phyloP scores from a whole-genome alignment of 768 basidiomycete genomes.

The Amanita phalloides region DNA sequence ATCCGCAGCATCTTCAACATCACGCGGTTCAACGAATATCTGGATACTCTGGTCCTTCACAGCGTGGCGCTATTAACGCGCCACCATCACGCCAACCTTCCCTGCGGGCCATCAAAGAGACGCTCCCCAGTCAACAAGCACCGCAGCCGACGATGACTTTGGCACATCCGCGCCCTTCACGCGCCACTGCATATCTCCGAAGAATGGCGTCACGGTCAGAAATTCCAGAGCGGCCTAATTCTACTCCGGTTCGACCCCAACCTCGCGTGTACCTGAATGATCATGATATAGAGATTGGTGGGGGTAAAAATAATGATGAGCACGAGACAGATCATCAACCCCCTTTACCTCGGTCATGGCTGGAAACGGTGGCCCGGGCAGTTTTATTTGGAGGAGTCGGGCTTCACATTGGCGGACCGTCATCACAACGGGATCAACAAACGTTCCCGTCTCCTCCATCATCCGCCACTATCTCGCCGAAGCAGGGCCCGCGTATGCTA shows the following conservation, averaged over 20 bases:
- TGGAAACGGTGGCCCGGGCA: constrained; percentile 59
- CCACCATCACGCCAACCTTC: constrained; percentile 2
- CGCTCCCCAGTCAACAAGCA: neutral
- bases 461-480: constrained; percentile 3
- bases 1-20: neutral
- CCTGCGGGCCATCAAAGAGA: neutral
- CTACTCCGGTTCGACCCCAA: constrained; percentile 15
- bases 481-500: neutral
- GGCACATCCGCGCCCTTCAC: constrained; percentile 31
- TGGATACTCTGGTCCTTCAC: neutral
- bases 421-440: constrained; percentile 7
- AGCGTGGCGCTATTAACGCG: neutral
- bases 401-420: constrained; percentile 33
- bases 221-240: constrained; percentile 26
- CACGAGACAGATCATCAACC: constrained; percentile 23
- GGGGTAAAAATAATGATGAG: constrained; percentile 17
- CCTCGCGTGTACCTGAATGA: constrained; percentile 20
- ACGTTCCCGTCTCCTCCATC: constrained; percentile 1
- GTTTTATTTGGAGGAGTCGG: constrained; percentile 44
- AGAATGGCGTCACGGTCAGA: constrained; percentile 58
- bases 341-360: constrained; percentile 61
- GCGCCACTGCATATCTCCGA: constrained; percentile 59
- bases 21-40: neutral
- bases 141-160: constrained; percentile 8
- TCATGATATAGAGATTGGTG: constrained; percentile 11